Evolutionary conservation across 331 rosid species (phyloP).

Genomic region (Cucumis variabilis): DNA sequence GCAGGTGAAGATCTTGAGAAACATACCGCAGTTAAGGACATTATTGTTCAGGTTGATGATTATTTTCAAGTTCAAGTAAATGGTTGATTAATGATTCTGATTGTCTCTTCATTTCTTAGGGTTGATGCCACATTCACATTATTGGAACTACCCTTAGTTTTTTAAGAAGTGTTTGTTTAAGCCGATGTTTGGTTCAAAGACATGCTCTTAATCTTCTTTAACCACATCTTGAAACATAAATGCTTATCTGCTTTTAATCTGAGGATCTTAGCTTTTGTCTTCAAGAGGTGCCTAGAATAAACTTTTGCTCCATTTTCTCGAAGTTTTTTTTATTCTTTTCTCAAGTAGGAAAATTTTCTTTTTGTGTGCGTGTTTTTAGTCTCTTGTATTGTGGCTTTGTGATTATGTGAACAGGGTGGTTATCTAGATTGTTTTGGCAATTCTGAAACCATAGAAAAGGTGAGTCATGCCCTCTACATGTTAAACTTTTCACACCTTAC

Average conservation of each 20-base stretch:
- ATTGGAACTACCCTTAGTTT: background rate
- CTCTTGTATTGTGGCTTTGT: background rate
- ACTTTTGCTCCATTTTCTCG: background rate
- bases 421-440: conserved; percentile 58
- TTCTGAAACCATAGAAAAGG: conserved; percentile 58
- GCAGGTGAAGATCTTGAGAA: conserved; percentile 80
- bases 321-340: too few species aligned
- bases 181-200: background rate
- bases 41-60: conserved; percentile 91
- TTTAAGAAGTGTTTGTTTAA: background rate
- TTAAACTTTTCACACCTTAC: background rate
- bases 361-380: background rate
- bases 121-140: too few species aligned
- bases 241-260: background rate
- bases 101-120: background rate
- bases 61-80: conserved; percentile 98
- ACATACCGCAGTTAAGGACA: conserved; percentile 73
- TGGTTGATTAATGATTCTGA: background rate
- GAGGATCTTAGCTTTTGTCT: conserved; percentile 4
- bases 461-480: conserved; percentile 5
- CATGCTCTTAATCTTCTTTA: background rate
- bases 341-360: too few species aligned
- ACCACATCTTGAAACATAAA: background rate
- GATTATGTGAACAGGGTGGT: conserved; percentile 47
- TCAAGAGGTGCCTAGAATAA: background rate